phyloP scores from a whole-genome alignment of 2,329 filamentous ascomycete species.

The Intubia oerlemansii region DNA sequence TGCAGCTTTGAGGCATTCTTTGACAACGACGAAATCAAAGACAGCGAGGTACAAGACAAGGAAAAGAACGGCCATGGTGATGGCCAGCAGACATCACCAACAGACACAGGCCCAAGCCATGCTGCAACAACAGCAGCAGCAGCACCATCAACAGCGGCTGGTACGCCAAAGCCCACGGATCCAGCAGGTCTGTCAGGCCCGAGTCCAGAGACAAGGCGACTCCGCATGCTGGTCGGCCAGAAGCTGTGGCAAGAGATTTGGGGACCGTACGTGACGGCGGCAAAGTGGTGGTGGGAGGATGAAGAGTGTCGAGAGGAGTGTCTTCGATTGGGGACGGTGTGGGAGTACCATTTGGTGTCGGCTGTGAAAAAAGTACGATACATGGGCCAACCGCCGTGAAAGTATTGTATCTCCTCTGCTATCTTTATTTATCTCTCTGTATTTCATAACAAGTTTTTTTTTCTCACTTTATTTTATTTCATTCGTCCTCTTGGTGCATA shows the following conservation, averaged over 20 bases:
- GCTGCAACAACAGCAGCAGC: background rate
- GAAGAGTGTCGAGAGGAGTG: slow-evolving; percentile 32
- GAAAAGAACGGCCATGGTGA: no score
- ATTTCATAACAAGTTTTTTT: background rate
- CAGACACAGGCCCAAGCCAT: background rate
- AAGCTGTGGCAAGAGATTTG: slow-evolving; percentile 41
- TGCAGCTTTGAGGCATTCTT: slow-evolving; percentile 26
- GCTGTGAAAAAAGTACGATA: slow-evolving; percentile 21
- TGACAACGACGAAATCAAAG: background rate
- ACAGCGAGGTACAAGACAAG: background rate
- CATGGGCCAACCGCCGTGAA: no score
- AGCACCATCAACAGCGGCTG: background rate
- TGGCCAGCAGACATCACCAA: no score
- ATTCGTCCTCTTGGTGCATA: no score
- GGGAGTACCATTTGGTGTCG: slow-evolving; percentile 36
- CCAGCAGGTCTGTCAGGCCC: no score
- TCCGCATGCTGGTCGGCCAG: slow-evolving; percentile 29
- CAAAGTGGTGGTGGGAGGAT: slow-evolving; percentile 43
- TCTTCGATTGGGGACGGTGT: slow-evolving; percentile 27
- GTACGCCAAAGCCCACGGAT: slow-evolving; percentile 8
- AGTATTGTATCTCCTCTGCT: no score
- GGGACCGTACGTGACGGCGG: slow-evolving; percentile 27
- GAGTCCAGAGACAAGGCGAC: slow-evolving; percentile 17
- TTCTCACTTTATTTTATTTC: background rate
- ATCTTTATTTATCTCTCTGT: no score